Base-by-base conservation (phyloP, 2,329 filamentous ascomycete species). In the Aspergillus ibericus region DNA sequence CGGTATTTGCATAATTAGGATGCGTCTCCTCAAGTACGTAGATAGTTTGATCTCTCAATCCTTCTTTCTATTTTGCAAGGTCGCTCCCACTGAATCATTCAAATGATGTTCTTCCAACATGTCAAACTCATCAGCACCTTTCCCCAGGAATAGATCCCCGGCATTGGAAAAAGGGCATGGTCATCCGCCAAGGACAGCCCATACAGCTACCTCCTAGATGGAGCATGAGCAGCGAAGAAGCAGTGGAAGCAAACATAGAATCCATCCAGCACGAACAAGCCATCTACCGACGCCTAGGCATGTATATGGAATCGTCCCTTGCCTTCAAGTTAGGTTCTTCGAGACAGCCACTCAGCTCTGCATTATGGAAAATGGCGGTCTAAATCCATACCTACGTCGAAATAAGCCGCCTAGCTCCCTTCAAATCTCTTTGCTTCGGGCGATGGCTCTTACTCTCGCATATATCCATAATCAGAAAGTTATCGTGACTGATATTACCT, bases 401-500 rank as follows among this genome's bases (percentile, higher is more conserved):
- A 52, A 56, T 35, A 27, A 46, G 34, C 47, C 47, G 10, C 27
- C 57, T 20, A 52, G 42, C 13, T 18, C 38, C 16, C 53, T 59
- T 16, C 53, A 59, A 16, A 53, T 56, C 32, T 40, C 53, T 20
- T 68, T 64, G 62, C 62, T 67, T 48, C 59, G 60, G 15, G 22
- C 52, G 22, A 63, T 68, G 64, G 64, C 63, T 25, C 53, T 47
- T n/a, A 52, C 59, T 8, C 59, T 66, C 18, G 35, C 36, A 32
- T 48, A 62, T 40, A 61, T 67, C 18, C 62, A 66, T 59, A 54
- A 58, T 22, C 35, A 50, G 27, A 53, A 52, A 51, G 59, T 67
- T 29, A 53, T 67, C 53, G 59, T 67, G 16, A 60, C 63, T 40
- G 66, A 67, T 57, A 67, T 68, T 48, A 58, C 61, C 38, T 63